Percentiles rank a stretch among this genome's conserved stretches.
These are phyloP conservation scores for Fusarium sp. DNA, from an alignment of 2,329 filamentous ascomycete species.

Conservation along the genomic window DNA sequence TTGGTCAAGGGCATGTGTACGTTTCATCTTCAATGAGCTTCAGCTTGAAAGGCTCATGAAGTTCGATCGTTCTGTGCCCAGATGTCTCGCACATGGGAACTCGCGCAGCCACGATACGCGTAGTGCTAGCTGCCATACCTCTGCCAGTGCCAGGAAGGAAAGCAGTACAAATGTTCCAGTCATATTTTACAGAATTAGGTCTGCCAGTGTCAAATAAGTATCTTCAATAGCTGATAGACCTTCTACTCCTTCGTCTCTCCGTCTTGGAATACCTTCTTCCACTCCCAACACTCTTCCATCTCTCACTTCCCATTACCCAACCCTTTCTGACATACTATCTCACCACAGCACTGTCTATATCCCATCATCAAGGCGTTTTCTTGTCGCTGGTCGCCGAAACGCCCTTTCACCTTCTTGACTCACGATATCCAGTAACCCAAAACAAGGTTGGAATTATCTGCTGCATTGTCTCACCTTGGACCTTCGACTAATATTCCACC, in stretches of 20 bases:
- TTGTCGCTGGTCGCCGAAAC: background rate
- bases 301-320: background rate
- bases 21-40: background rate
- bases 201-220: too few species aligned
- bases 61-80: background rate
- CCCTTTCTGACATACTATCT: background rate
- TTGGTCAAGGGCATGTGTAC: background rate
- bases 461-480: background rate
- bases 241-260: background rate
- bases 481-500: background rate
- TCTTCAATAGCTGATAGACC: background rate
- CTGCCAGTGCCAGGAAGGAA: background rate
- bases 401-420: background rate
- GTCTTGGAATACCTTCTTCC: background rate
- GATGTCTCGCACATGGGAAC: too few species aligned
- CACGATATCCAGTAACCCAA: rapidly evolving
- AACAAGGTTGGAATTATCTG: background rate
- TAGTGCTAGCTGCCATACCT: too few species aligned
- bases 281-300: background rate
- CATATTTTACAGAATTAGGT: rapidly evolving
- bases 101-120: too few species aligned
- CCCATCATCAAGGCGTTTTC: rapidly evolving
- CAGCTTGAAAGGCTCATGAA: background rate
- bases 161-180: rapidly evolving
- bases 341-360: background rate